Conservation (phyloP, 2,329 filamentous ascomycete species). For the Pestalotiopsis sp. region DNA sequence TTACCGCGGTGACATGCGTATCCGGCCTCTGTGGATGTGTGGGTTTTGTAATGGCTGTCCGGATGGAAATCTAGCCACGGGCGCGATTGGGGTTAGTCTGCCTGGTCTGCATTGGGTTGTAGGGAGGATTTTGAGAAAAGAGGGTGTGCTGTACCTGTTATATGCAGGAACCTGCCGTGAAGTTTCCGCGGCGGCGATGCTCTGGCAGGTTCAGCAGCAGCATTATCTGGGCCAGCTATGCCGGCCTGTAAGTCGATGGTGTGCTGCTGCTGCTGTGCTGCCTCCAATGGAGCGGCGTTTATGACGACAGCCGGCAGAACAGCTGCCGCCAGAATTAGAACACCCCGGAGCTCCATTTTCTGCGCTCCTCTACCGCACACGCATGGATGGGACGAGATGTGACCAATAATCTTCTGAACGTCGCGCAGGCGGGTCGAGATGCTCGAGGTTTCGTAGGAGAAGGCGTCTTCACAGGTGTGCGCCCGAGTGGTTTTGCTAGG, state of each 20-base stretch:
- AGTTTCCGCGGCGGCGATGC: slow-evolving; percentile 39
- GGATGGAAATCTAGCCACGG: slow-evolving; percentile 77
- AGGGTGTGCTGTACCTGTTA: slow-evolving; percentile 66
- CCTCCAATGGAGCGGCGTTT: slow-evolving; percentile 21
- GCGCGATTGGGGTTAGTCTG: slow-evolving; percentile 15
- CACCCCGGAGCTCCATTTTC: slow-evolving; percentile 23
- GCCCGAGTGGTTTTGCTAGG: neutral
- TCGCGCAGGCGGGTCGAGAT: neutral
- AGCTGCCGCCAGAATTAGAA: slow-evolving; percentile 21
- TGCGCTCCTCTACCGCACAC: slow-evolving; percentile 4
- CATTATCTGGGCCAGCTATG: slow-evolving; percentile 17
- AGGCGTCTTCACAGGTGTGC: neutral
- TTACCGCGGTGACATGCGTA: slow-evolving; percentile 77
- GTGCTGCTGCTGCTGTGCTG: slow-evolving; percentile 19
- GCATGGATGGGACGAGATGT: neutral
- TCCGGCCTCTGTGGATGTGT: slow-evolving; percentile 68
- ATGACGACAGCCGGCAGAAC: slow-evolving; percentile 26
- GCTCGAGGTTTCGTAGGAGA: neutral
- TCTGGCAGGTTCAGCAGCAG: slow-evolving; percentile 8
- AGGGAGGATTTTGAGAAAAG: slow-evolving; percentile 15
- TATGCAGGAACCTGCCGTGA: slow-evolving; percentile 79
- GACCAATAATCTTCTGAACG: neutral
- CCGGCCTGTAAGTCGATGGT: slow-evolving; percentile 21
- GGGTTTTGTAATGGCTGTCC: slow-evolving; percentile 80
- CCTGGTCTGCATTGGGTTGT: slow-evolving; percentile 10